These are phyloP conservation scores for Umbelopsis sp. DNA, from an alignment of 371 early-diverging fungal genomes.

Conservation along the genomic window DNA sequence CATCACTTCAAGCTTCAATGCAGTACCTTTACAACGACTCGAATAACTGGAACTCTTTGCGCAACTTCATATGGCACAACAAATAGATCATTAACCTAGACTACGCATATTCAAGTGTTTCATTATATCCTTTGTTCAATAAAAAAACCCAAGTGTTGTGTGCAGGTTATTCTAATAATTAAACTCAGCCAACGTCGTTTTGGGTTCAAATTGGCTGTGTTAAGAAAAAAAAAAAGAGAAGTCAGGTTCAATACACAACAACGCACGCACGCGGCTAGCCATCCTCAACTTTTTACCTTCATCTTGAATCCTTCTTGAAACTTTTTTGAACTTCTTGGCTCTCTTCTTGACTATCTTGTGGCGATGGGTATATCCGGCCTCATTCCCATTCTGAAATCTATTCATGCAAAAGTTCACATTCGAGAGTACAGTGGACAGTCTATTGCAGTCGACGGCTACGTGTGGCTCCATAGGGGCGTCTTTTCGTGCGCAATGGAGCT, in stretches of 20 bases:
- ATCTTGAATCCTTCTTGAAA: neutral
- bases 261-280: neutral
- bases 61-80: conserved; percentile 88
- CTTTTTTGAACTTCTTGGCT: neutral
- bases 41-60: conserved; percentile 77
- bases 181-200: no score
- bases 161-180: no score
- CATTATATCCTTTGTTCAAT: conserved; percentile 10
- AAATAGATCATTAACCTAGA: conserved; percentile 52
- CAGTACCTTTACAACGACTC: conserved; percentile 90
- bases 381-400: conserved; percentile 74
- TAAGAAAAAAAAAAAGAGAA: neutral
- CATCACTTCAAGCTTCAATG: conserved; percentile 93
- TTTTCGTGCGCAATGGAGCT: conserved; percentile 83
- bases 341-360: neutral
- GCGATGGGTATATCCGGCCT: conserved; percentile 90
- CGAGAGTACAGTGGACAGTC: conserved; percentile 68
- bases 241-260: neutral
- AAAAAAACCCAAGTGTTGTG: no score
- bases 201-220: neutral
- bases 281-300: neutral
- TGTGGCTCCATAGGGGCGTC: conserved; percentile 91
- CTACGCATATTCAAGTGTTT: neutral
- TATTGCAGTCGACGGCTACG: conserved; percentile 91
- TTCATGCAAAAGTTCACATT: conserved; percentile 69